Base-by-base conservation (phyloP, 306 rosid genomes). In the Begonia fuchsioides region DNA sequence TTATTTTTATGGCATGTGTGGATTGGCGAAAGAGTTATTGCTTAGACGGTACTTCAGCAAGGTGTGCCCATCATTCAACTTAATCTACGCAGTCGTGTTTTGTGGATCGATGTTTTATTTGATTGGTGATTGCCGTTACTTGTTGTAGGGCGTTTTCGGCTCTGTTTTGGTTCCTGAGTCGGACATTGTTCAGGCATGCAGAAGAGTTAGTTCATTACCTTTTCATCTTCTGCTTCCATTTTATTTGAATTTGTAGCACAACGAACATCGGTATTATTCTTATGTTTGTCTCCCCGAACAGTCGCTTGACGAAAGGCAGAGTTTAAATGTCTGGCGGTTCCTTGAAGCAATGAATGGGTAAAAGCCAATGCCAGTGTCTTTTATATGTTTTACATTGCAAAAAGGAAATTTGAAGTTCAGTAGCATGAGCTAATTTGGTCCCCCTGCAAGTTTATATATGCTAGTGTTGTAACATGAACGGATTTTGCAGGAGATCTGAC, bases 271-370 rank as follows among this genome's bases (percentile, higher is more conserved):
- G 35, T 26, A 26, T 26, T 26, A 26, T 26, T 26, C 35, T 26
- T 26, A 26, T 26, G 35, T 26, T 62, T 18, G 50, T 60, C 43
- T 66, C 57, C 63, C 52, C 57, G 47, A 18, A 67, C 78, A 85
- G 98, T 85, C 90, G 1, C 78, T 90, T 46, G 87, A 77, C 47
- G 94, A 77, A 76, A 79, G 75, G 78, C 85, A 75, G 65, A 75
- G 98, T 64, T 67, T 71, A 49, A 90, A 85, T 52, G 77, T 85
- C 40, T 85, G 94, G 98, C 69, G 92, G 67, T 79, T 85, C 64
- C 95, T 90, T 39, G 94, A 90, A 75, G 98, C 95, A 49, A 67
- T 90, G 49, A 85, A 85, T 61, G 79, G 85, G 98, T 85, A 82
- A 57, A n/a, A 52, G 41, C 43, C 26, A 44, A 38, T 58, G 48